phyloP scores from a whole-genome alignment of 1,284 basidiomycete species.

The Ceratobasidium sp. region DNA sequence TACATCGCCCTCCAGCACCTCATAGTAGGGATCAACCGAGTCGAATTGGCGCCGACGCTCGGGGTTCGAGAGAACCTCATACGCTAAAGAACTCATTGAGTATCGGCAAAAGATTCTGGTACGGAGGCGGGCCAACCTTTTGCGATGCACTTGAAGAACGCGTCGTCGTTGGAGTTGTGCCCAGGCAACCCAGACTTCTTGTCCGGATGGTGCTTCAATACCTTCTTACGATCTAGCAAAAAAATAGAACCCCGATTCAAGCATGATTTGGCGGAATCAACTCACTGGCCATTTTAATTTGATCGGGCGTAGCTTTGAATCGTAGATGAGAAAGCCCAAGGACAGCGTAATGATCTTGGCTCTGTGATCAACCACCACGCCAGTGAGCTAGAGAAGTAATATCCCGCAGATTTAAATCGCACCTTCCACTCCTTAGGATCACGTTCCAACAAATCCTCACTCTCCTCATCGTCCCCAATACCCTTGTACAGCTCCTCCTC shows the following conservation, averaged over 20 bases:
- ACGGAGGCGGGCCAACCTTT: constrained; percentile 65
- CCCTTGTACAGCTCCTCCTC: constrained; percentile 82
- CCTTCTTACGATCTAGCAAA: constrained; percentile 90
- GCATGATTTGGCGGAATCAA: constrained; percentile 49
- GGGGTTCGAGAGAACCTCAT: constrained; percentile 88
- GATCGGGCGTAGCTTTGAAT: constrained; percentile 87
- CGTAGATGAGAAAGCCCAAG: constrained; percentile 92
- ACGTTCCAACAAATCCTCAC: constrained; percentile 71
- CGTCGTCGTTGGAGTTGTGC: constrained; percentile 89
- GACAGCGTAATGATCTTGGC: constrained; percentile 98
- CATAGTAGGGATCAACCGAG: constrained; percentile 86
- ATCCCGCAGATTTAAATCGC: constrained; percentile 46
- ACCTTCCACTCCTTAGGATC: constrained; percentile 99
- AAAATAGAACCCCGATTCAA: constrained; percentile 41
- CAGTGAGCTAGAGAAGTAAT: constrained; percentile 34
- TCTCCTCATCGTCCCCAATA: constrained; percentile 92
- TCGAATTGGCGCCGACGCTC: constrained; percentile 96
- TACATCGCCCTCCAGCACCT: constrained; percentile 79
- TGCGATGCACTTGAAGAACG: constrained; percentile 99
- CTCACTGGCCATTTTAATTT: constrained; percentile 97
- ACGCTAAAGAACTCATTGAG: constrained; percentile 59
- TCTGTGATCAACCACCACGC: constrained; percentile 59
- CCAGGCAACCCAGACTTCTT: constrained; percentile 85
- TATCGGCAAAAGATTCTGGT: not conserved
- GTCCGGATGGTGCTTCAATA: constrained; percentile 98